These are phyloP conservation scores for Pseudoscleropodium purum DNA, from an alignment of 225 moss, liverwort and hornwort species.

Conservation along the genomic window DNA sequence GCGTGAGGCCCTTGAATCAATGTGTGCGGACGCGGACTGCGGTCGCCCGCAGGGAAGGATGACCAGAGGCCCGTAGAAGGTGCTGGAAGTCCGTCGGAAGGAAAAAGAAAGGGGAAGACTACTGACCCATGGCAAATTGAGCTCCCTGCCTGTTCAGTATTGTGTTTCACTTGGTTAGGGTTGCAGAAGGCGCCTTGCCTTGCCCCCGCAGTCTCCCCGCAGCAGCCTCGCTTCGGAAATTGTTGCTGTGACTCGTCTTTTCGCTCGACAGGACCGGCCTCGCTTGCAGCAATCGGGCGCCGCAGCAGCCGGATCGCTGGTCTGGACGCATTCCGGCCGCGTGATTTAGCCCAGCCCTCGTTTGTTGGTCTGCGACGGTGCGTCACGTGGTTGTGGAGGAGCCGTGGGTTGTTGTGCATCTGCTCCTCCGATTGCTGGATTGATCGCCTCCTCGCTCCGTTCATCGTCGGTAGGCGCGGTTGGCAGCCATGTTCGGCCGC, in stretches of 20 bases:
- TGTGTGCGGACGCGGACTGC: background rate
- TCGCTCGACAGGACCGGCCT: background rate
- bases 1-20: background rate
- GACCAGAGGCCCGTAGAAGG: background rate
- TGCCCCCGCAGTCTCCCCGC: background rate
- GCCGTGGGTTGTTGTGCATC: background rate
- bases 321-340: background rate
- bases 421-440: background rate
- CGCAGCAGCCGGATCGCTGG: background rate
- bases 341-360: background rate
- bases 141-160: too few species aligned
- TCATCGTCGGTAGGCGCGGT: background rate
- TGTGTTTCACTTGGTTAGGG: background rate
- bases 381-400: background rate
- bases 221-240: background rate
- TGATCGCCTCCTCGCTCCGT: background rate
- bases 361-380: background rate
- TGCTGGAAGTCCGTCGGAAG: background rate
- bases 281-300: background rate
- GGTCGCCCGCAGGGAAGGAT: background rate
- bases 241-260: background rate
- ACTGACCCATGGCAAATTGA: background rate
- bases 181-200: background rate
- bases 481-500: slow-evolving; percentile 8
- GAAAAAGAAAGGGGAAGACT: too few species aligned